Base-by-base conservation (phyloP, 345 rosid genomes). In the Pugionium dolabratum region DNA sequence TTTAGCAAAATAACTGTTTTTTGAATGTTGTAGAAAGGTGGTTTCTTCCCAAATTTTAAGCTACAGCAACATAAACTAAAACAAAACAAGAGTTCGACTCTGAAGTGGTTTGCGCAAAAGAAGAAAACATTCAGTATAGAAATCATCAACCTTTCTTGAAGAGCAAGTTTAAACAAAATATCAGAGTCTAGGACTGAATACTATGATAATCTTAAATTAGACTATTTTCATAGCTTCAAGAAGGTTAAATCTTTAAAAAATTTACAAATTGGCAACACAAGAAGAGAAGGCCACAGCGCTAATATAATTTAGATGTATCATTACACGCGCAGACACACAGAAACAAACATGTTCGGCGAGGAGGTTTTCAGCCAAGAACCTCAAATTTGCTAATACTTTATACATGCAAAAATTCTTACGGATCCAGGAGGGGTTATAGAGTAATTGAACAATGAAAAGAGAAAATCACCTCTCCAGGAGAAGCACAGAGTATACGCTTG, bases 401-500 rank as follows among this genome's bases (percentile, higher is more conserved):
- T 4, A 34, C 52, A 31, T 25, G 53, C 4, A 42, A 4, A 60
- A 2, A 32, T 2, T 9, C 44, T 42, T n/a, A 42, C 25, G 45
- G 46, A n/a, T n/a, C 46, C 11, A 41, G 18, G 18, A 18, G 18
- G 18, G 18, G 18, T 18, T 0, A 44, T 8, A 10, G 5, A 34
- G 1, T n/a, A 64, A 37, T 1, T n/a, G 28, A 64, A 18, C 18
- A 18, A 18, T 18, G 18, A 8, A 7, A 54, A 31, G 55, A 28
- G 32, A 3, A 40, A 3, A 32, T 32, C 2, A 93, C 97, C 87
- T 88, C 92, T 26, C 89, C 95, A 3, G 97, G 86, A 31, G 91
- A 70, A 34, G 91, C 90, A 73, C 91, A 86, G 32, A 90, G 97
- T 54, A 88, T 75, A 74, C 86, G 80, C 46, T 90, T 94, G 6